phyloP scores from a whole-genome alignment of 257 asterid genomes.

The Solanum dulcamara region DNA sequence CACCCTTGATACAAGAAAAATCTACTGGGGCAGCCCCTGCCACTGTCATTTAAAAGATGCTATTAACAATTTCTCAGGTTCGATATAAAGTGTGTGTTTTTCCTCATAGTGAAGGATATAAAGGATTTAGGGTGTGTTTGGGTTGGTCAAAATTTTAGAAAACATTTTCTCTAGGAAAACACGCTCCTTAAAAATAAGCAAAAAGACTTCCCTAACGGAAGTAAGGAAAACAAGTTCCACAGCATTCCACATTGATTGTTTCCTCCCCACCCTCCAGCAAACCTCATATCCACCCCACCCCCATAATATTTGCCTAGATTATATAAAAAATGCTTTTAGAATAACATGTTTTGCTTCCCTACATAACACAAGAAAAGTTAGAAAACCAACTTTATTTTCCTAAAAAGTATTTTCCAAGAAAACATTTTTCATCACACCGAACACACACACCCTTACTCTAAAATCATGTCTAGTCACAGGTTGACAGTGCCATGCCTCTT shows the following conservation, averaged over 20 bases:
- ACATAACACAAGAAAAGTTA: background rate
- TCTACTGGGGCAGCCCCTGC: background rate
- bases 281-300: background rate
- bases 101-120: background rate
- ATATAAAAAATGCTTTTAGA: background rate
- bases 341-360: background rate
- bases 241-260: too few relatives aligned
- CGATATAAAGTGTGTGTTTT: background rate
- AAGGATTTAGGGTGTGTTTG: background rate
- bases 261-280: too few relatives aligned
- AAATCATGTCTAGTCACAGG: background rate
- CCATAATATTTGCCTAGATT: background rate
- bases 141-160: background rate
- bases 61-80: background rate
- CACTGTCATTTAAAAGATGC: background rate
- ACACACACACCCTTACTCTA: background rate
- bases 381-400: background rate
- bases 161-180: background rate
- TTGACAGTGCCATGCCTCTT: background rate
- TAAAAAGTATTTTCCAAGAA: background rate
- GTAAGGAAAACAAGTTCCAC: background rate
- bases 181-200: too few relatives aligned
- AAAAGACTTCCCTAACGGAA: background rate
- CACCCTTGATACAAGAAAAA: background rate
- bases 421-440: background rate